These are phyloP conservation scores for Buddleja alternifolia DNA, from an alignment of 257 asterid species.

Conservation along the genomic window DNA sequence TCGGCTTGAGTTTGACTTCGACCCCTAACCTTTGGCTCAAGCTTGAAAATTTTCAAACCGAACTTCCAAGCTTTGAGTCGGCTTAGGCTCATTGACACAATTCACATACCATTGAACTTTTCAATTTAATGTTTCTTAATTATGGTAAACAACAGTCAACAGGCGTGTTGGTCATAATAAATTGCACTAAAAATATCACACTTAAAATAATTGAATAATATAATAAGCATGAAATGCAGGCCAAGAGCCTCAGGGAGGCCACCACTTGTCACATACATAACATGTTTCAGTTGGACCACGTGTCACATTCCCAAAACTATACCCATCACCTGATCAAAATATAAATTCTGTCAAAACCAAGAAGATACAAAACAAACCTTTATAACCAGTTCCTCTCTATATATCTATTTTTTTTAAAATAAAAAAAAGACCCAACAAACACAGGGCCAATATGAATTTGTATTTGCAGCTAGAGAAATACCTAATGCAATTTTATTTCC, in stretches of 20 bases:
- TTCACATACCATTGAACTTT: too few species aligned
- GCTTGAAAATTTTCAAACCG: too few species aligned
- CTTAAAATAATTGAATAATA: too few species aligned
- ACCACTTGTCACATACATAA: neutral
- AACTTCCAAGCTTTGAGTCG: too few species aligned
- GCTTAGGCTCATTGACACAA: too few species aligned
- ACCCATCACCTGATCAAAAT: neutral
- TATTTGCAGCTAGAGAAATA: neutral
- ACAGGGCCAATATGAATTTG: neutral
- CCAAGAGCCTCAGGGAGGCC: neutral
- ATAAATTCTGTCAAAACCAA: neutral
- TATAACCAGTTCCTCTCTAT: conserved; percentile 9
- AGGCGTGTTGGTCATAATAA: too few species aligned
- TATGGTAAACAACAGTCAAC: too few species aligned
- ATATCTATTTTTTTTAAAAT: neutral
- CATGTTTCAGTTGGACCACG: neutral
- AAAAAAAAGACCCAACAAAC: neutral
- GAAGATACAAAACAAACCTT: neutral
- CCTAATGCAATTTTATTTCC: neutral
- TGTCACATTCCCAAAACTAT: neutral
- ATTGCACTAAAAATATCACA: too few species aligned
- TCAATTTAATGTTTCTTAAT: too few species aligned
- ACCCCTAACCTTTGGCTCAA: too few species aligned
- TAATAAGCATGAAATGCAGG: neutral
- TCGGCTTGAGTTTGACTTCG: too few species aligned